Conservation (phyloP, 75 land plant genomes). For the Sequoia sempervirens region DNA sequence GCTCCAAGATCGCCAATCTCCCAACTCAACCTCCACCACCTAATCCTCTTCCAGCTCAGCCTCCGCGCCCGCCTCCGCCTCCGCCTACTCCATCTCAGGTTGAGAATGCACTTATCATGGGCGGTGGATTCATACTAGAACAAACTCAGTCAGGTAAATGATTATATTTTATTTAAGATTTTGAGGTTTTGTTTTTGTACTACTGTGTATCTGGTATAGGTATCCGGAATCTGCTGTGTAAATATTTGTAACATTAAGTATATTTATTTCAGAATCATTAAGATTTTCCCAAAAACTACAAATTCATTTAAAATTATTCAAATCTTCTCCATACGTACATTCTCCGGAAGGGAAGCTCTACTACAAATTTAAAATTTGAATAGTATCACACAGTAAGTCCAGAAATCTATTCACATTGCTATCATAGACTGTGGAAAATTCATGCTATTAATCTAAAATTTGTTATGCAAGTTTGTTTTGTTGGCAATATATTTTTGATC, state of each 20-base stretch:
- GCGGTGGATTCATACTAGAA: constrained; percentile 91
- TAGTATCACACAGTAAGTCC: too few species aligned
- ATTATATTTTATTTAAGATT: background rate
- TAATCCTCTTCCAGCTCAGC: background rate
- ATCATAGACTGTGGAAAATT: too few species aligned
- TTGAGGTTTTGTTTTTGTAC: background rate
- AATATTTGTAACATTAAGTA: too few species aligned
- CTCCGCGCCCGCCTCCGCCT: constrained; percentile 11
- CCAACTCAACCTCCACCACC: background rate
- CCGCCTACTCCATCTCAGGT: constrained; percentile 3
- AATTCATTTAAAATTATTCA: background rate
- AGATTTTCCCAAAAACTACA: background rate
- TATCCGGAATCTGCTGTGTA: background rate
- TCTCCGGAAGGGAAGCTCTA: background rate
- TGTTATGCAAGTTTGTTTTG: background rate
- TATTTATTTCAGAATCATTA: too few species aligned
- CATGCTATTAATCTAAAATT: too few species aligned
- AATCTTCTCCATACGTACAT: background rate
- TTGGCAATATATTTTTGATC: background rate
- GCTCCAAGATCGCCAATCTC: constrained; percentile 8
- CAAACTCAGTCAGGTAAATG: constrained; percentile 28
- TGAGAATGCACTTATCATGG: constrained; percentile 43
- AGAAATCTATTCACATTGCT: too few species aligned
- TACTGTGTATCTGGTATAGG: background rate
- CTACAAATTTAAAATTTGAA: background rate